Percentiles rank a stretch among this genome's conserved stretches.
These are phyloP conservation scores for Cryphonectria radicalis DNA, from an alignment of 2,329 filamentous ascomycete genomes.

Conservation along the genomic window DNA sequence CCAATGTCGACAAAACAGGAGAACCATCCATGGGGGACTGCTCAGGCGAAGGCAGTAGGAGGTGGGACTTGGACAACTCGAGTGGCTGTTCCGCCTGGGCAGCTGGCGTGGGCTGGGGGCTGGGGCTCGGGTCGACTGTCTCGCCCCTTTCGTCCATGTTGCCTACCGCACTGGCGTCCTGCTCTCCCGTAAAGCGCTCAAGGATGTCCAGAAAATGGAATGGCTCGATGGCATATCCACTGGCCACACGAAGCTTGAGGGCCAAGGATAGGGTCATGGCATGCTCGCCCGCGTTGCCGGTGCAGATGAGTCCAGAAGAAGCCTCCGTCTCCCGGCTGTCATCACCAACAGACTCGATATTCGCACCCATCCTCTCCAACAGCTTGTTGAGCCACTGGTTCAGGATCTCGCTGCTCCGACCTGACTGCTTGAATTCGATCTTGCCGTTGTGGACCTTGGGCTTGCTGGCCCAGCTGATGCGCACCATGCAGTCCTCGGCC, in stretches of 20 bases:
- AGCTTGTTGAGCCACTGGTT: conserved; percentile 40
- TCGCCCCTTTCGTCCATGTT: neutral
- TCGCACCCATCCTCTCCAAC: conserved; percentile 27
- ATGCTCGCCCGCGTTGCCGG: conserved; percentile 41
- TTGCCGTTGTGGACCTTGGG: conserved; percentile 37
- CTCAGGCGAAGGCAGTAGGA: conserved; percentile 6
- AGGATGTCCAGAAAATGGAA: conserved; percentile 40
- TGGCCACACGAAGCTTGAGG: conserved; percentile 37
- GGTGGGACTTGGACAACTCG: neutral
- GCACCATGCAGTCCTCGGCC: conserved; percentile 37
- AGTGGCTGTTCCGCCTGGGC: conserved; percentile 3
- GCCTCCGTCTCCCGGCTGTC: conserved; percentile 4
- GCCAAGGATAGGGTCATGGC: conserved; percentile 45
- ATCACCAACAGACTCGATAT: conserved; percentile 15
- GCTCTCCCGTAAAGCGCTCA: conserved; percentile 29
- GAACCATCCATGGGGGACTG: conserved; percentile 9
- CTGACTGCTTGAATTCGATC: conserved; percentile 35
- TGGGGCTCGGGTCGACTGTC: conserved; percentile 2
- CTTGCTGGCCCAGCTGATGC: conserved; percentile 41
- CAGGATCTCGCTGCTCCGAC: conserved; percentile 38
- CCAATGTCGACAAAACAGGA: conserved; percentile 5
- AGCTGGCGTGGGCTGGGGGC: neutral
- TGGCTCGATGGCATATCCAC: conserved; percentile 42
- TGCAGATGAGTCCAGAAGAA: conserved; percentile 34
- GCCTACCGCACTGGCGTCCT: neutral